Conservation (phyloP, 305 asterid species). For the Caryopteris hybrid region DNA sequence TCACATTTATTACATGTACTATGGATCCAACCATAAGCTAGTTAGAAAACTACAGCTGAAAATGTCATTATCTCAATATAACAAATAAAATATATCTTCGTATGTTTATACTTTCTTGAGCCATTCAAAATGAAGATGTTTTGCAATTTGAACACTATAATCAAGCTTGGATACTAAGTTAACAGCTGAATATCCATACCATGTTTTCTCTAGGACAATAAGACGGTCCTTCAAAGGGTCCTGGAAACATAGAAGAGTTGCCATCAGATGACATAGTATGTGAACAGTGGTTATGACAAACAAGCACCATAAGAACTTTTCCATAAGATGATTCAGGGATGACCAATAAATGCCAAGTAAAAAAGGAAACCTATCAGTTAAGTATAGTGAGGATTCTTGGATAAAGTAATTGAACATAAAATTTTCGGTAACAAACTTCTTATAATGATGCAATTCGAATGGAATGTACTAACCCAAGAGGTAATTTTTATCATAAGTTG, state of each 20-base stretch:
- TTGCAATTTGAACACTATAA: constrained; percentile 8
- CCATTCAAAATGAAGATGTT: not conserved
- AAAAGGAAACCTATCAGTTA: not conserved
- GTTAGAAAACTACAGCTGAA: not conserved
- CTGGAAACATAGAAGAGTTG: constrained; percentile 47
- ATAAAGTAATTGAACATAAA: not conserved
- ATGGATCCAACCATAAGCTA: not conserved
- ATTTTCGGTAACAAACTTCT: constrained; percentile 1
- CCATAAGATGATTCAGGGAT: not conserved
- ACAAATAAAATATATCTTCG: not conserved
- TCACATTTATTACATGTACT: not conserved
- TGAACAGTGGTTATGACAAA: not conserved
- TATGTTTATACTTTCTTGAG: constrained; percentile 3
- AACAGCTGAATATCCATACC: constrained; percentile 43
- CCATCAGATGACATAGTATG: constrained; percentile 2
- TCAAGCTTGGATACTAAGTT: constrained; percentile 9
- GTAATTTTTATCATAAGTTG: constrained; percentile 78
- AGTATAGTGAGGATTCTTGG: not conserved
- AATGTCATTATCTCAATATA: not conserved
- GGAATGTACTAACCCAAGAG: constrained; percentile 67
- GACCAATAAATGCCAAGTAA: not conserved
- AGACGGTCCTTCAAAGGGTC: constrained; percentile 81
- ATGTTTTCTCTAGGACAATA: constrained; percentile 57
- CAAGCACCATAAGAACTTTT: constrained; percentile 6
- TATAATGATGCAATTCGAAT: constrained; percentile 7